Base-by-base conservation (phyloP, 371 early-diverging fungal genomes). In the Mucor irregularis region DNA sequence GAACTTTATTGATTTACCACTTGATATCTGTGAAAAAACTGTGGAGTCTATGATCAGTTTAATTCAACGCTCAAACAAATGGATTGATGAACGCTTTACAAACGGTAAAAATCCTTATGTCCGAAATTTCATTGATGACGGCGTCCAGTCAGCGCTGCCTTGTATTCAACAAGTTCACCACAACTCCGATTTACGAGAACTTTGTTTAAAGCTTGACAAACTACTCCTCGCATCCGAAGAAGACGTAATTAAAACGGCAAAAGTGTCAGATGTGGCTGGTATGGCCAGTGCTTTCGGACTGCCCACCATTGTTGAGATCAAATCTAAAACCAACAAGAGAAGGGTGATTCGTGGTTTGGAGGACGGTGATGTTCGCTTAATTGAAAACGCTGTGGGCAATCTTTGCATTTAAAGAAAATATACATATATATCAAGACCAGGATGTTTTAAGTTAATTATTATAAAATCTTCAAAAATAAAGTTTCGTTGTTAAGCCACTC, bases 301-400 rank as follows among this genome's bases (percentile, higher is more conserved):
- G 8, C 43, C 53, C 10, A 58, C 64, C 6, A 37, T 58, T 14
- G 22, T 22, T 6, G 64, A 64, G 34, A 64, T 64, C 22, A 48
- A 53, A 45, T 58, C 64, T 1, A 67, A 64, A 10, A 68, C 66
- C 14, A 69, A 60, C 42, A 74, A 72, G 34, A 64, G 78, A 38
- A 57, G 78, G 16, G 59, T 78, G 2, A 52, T 78, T n/a, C 74
- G 66, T 38, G 74, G 78, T 14, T 26, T 54, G 6, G 78, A 78
- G 43, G 78, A 78, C 39, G 78, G 78, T 8, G 78, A 78, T 37
- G 66, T 78, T 14, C 62, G 78, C 37, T 44, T 74, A 11, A 74
- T 78, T 51, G 73, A 71, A 48, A 74, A 68, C 52, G 78, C 78
- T 4, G 72, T 78, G 29, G 62, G 66, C 8, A 74, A 64, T 17